phyloP scores from a whole-genome alignment of 2,329 filamentous ascomycete genomes.

The Xylogone sp. region DNA sequence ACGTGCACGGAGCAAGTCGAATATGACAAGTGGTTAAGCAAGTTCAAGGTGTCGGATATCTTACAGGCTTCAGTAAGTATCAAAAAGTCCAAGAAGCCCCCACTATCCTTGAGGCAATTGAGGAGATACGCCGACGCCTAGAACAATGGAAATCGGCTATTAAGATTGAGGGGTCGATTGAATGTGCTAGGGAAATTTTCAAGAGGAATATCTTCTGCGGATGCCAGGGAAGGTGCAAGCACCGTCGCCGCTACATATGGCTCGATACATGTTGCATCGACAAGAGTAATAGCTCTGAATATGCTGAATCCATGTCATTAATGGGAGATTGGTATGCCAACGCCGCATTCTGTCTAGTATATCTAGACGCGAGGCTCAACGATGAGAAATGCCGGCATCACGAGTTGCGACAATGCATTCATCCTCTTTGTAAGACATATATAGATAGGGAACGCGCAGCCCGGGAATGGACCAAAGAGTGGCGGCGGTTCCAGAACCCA shows the following conservation, averaged over 20 bases:
- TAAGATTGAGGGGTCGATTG: constrained; percentile 24
- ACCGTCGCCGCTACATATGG: no score
- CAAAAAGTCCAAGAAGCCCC: background rate
- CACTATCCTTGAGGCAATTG: constrained; percentile 22
- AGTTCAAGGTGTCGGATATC: no score
- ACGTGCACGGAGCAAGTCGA: no score
- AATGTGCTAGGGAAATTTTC: constrained; percentile 22
- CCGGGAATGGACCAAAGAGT: no score
- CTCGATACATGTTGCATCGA: constrained; percentile 32
- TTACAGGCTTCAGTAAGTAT: no score
- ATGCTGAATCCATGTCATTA: constrained; percentile 26
- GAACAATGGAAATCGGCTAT: constrained; percentile 24
- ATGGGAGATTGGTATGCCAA: constrained; percentile 31
- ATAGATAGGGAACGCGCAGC: no score
- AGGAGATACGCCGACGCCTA: constrained; percentile 18
- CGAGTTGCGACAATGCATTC: no score
- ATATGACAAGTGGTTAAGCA: no score
- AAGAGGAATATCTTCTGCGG: constrained; percentile 21
- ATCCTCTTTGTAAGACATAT: no score
- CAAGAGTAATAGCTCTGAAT: constrained; percentile 25
- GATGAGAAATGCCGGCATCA: no score
- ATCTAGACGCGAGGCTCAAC: constrained; percentile 17
- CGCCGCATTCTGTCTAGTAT: constrained; percentile 28
- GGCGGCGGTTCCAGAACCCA: no score
- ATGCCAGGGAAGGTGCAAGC: constrained; percentile 20